A percentile compares a stretch with the other conserved stretches of the same genome.
Conservation (phyloP, 1,284 basidiomycete genomes). For the Ganoderma meredithae region DNA sequence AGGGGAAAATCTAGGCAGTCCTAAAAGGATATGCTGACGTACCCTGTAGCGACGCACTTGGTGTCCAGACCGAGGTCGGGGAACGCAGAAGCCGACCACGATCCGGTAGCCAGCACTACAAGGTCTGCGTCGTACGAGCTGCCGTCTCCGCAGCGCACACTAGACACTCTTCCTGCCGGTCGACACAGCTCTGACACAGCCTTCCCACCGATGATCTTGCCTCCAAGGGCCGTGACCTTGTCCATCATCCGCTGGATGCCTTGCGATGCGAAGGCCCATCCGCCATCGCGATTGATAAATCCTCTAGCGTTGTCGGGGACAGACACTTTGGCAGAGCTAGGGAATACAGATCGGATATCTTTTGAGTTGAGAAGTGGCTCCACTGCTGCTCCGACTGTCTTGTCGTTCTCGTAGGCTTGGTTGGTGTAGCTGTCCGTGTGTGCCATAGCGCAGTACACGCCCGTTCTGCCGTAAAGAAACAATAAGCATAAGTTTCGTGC, state of each 20-base stretch:
- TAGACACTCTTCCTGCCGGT: conserved; percentile 54
- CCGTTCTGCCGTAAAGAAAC: conserved; percentile 52
- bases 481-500: background rate
- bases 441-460: conserved; percentile 62
- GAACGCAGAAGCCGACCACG: conserved; percentile 87
- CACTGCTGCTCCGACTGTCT: conserved; percentile 57
- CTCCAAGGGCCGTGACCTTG: conserved; percentile 67
- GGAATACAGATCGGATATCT: conserved; percentile 55
- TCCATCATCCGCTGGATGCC: conserved; percentile 67
- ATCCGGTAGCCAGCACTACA: conserved; percentile 76
- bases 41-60: conserved; percentile 76
- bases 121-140: conserved; percentile 59
- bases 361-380: conserved; percentile 46
- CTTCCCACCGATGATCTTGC: conserved; percentile 64
- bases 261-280: conserved; percentile 86
- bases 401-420: conserved; percentile 65
- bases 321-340: conserved; percentile 44
- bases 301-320: conserved; percentile 50
- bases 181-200: conserved; percentile 59
- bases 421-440: conserved; percentile 51
- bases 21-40: background rate
- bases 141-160: conserved; percentile 73
- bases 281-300: conserved; percentile 81
- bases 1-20: background rate
- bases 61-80: conserved; percentile 59